Percentiles rank a stretch among this genome's conserved stretches.
Conservation (phyloP, 2,329 filamentous ascomycete genomes). For the Ramichloridium luteum region DNA sequence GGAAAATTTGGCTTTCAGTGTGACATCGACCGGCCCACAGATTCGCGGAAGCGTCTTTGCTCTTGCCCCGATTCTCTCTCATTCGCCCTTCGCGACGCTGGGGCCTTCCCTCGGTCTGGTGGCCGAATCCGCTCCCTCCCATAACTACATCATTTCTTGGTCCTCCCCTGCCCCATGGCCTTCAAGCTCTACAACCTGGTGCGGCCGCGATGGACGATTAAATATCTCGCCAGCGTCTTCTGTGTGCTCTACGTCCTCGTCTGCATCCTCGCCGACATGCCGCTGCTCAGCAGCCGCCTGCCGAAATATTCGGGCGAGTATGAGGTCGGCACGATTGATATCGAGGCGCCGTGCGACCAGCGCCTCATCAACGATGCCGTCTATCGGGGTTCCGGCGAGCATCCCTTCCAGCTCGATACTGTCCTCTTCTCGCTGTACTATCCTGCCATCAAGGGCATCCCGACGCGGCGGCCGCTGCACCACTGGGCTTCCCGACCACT, state of each 20-base stretch:
- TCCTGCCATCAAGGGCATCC: constrained; percentile 24
- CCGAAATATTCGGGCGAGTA: constrained; percentile 32
- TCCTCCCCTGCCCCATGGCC: too few species aligned
- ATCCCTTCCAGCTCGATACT: constrained; percentile 33
- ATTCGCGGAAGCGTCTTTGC: too few species aligned
- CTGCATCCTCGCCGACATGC: constrained; percentile 28
- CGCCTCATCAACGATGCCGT: constrained; percentile 26
- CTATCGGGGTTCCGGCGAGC: constrained; percentile 28
- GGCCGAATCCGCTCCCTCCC: too few species aligned
- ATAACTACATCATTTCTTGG: too few species aligned
- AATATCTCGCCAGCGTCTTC: constrained; percentile 9
- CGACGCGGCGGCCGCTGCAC: constrained; percentile 22
- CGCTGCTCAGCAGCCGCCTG: constrained; percentile 30
- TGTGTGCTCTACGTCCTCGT: constrained; percentile 21
- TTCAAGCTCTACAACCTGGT: constrained; percentile 3
- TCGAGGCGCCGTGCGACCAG: constrained; percentile 29
- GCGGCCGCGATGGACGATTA: constrained; percentile 13
- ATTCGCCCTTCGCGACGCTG: too few species aligned
- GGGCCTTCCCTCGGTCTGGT: too few species aligned
- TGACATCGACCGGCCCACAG: too few species aligned
- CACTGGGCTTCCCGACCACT: constrained; percentile 34
- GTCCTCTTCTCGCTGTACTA: constrained; percentile 37
- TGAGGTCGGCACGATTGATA: constrained; percentile 33
- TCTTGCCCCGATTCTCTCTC: too few species aligned
- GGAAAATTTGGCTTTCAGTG: too few species aligned